Conservation (phyloP, 257 asterid genomes). For the Leptodermis oblonga region DNA sequence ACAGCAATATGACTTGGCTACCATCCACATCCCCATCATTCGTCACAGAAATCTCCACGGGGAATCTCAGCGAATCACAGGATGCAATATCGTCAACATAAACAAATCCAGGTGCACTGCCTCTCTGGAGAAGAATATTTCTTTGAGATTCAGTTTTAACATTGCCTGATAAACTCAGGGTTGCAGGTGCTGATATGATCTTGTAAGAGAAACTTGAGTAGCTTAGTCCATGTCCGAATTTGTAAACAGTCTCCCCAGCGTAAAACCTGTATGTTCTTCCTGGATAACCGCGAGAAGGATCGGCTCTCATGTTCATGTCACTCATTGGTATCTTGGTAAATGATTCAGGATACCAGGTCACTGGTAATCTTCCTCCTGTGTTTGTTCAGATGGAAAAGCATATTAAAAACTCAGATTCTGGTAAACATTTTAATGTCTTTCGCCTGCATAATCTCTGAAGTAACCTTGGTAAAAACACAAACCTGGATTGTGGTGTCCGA, state of each 20-base stretch:
- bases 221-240: conserved; percentile 83
- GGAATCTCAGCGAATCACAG: conserved; percentile 54
- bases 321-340: conserved; percentile 74
- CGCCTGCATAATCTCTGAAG: too few species aligned
- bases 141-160: conserved; percentile 19
- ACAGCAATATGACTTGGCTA: conserved; percentile 59
- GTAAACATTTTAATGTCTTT: neutral
- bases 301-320: conserved; percentile 91
- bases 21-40: conserved; percentile 66
- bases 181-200: conserved; percentile 55
- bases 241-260: conserved; percentile 59
- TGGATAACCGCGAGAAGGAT: conserved; percentile 67
- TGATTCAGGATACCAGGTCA: conserved; percentile 94
- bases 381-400: neutral
- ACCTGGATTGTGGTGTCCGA: conserved; percentile 90
- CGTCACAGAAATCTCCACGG: conserved; percentile 50
- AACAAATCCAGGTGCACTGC: conserved; percentile 28
- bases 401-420: neutral
- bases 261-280: conserved; percentile 91
- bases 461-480: too few species aligned
- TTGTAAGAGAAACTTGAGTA: conserved; percentile 54
- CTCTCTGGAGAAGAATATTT: conserved; percentile 30
- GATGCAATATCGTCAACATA: conserved; percentile 40
- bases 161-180: conserved; percentile 39
- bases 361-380: conserved; percentile 74